These are phyloP conservation scores for Geosmithia flava DNA, from an alignment of 2,329 filamentous ascomycete species.

Conservation along the genomic window DNA sequence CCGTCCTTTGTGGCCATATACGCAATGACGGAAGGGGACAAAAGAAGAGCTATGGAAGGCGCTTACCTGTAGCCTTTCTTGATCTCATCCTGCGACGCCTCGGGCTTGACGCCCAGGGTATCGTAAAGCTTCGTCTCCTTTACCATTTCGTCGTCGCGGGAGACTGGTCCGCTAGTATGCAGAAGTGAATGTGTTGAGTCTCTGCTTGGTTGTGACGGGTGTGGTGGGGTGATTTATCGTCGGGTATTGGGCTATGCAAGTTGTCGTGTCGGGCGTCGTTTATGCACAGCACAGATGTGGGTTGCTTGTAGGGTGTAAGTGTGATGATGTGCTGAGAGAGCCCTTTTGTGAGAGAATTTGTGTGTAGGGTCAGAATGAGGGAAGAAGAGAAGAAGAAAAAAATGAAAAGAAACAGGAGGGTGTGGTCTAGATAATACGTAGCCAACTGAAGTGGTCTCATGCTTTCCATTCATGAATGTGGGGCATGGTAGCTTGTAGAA, in stretches of 20 bases:
- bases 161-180: background rate
- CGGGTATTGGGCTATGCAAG: background rate
- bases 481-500: slow-evolving; percentile 4
- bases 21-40: background rate
- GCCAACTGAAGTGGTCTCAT: background rate
- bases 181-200: background rate
- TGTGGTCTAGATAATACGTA: background rate
- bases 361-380: background rate
- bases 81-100: slow-evolving; percentile 82
- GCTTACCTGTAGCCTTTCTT: slow-evolving; percentile 87
- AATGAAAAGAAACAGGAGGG: background rate
- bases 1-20: no score
- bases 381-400: background rate
- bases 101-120: slow-evolving; percentile 63
- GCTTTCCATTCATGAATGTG: background rate
- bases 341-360: background rate
- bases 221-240: background rate
- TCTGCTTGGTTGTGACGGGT: background rate
- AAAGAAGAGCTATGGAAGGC: background rate
- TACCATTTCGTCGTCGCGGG: slow-evolving; percentile 48
- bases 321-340: background rate
- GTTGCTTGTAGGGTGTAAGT: background rate
- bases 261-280: background rate
- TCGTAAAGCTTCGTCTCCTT: slow-evolving; percentile 96
- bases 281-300: background rate